Evolutionary conservation across 2,329 filamentous ascomycete species (phyloP).

Genomic region (Sordariomycetes sp.): DNA sequence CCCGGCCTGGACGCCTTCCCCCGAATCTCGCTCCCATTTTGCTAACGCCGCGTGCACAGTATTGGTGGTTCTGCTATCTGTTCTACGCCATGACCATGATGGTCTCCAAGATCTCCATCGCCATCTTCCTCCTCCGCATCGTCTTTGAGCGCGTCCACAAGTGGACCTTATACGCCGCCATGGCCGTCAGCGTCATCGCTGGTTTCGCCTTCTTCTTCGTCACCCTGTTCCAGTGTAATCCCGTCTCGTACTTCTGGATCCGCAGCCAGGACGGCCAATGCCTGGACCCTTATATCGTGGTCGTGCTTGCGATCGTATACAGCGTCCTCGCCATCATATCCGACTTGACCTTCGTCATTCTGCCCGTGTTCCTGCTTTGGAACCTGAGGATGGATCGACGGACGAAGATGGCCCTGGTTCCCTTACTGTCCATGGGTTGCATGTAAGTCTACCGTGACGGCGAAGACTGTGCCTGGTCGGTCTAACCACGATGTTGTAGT

Average conservation of each 20-base stretch:
- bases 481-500: conserved; percentile 13
- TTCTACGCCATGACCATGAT: conserved; percentile 25
- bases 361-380: conserved; percentile 43
- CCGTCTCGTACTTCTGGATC: conserved; percentile 29
- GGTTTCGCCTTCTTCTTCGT: conserved; percentile 29
- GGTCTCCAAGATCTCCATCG: conserved; percentile 29
- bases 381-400: conserved; percentile 40
- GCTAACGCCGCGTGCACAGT: conserved; percentile 9
- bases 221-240: conserved; percentile 26
- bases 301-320: conserved; percentile 40
- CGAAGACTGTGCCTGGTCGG: not conserved
- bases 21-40: conserved; percentile 10
- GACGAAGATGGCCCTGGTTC: conserved; percentile 39
- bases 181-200: conserved; percentile 21
- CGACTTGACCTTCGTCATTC: conserved; percentile 39
- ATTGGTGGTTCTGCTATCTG: conserved; percentile 26
- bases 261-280: conserved; percentile 21
- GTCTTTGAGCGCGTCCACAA: conserved; percentile 20
- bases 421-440: conserved; percentile 46
- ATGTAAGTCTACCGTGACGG: conserved; percentile 19
- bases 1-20: conserved; percentile 6
- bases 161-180: conserved; percentile 23
- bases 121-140: conserved; percentile 29
- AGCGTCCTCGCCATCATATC: conserved; percentile 35
- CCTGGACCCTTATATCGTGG: conserved; percentile 30